Evolutionary conservation across 2,329 filamentous ascomycete species (phyloP).

Genomic region (Beauveria sp.): DNA sequence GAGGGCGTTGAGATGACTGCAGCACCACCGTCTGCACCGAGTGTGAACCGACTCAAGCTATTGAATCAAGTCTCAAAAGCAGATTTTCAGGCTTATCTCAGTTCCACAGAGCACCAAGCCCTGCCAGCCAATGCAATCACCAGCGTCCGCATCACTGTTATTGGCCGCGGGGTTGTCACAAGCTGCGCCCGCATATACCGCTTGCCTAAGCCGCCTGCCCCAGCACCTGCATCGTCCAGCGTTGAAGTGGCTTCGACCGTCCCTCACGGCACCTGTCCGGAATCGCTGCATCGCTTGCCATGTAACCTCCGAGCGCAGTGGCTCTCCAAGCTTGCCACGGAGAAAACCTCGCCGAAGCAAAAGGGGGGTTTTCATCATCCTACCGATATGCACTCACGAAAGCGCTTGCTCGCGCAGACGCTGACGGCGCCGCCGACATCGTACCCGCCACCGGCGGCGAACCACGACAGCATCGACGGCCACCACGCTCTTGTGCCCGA

Average conservation of each 20-base stretch:
- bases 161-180: slow-evolving; percentile 61
- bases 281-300: slow-evolving; percentile 25
- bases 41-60: slow-evolving; percentile 1
- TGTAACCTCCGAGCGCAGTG: slow-evolving; percentile 58
- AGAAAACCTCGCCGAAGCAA: slow-evolving; percentile 6
- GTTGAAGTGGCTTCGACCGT: slow-evolving; percentile 41
- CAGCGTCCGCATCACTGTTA: slow-evolving; percentile 59
- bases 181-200: slow-evolving; percentile 79
- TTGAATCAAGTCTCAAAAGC: slow-evolving; percentile 23
- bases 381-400: slow-evolving; percentile 30
- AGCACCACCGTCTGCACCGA: not conserved
- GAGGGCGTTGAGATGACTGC: slow-evolving; percentile 10
- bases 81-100: slow-evolving; percentile 15
- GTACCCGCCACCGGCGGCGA: slow-evolving; percentile 28
- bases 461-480: slow-evolving; percentile 32
- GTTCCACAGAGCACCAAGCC: slow-evolving; percentile 13
- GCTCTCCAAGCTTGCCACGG: slow-evolving; percentile 49
- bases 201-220: slow-evolving; percentile 42
- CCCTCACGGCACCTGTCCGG: slow-evolving; percentile 18
- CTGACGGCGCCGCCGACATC: slow-evolving; percentile 37
- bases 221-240: slow-evolving; percentile 22
- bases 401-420: slow-evolving; percentile 38
- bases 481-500: slow-evolving; percentile 67
- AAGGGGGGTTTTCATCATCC: slow-evolving; percentile 9
- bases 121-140: slow-evolving; percentile 37